A percentile compares a stretch with the other conserved stretches of the same genome.
Evolutionary conservation across 768 basidiomycete genomes (phyloP).

Genomic region (Kwoniella mangroviensis): DNA sequence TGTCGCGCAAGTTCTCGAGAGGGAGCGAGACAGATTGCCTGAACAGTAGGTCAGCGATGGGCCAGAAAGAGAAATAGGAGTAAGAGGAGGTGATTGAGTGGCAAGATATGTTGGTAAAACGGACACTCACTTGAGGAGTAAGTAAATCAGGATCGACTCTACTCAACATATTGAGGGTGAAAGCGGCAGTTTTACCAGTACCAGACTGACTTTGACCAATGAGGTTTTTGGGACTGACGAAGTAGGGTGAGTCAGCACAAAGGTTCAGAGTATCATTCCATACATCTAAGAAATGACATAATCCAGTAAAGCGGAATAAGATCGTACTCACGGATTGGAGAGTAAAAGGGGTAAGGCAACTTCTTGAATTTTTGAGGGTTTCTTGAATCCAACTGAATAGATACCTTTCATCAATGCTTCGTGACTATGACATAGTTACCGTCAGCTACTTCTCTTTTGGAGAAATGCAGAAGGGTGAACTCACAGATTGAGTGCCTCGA

Average conservation of each 20-base stretch:
- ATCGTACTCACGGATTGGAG: slow-evolving; percentile 75
- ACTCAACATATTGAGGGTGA: slow-evolving; percentile 95
- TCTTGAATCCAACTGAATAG: slow-evolving; percentile 92
- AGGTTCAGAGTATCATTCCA: too few species aligned
- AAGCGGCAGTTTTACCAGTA: slow-evolving; percentile 98
- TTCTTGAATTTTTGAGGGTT: slow-evolving; percentile 99
- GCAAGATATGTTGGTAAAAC: too few species aligned
- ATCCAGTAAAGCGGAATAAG: not conserved
- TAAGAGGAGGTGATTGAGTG: not conserved
- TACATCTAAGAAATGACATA: not conserved
- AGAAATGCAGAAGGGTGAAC: slow-evolving; percentile 44
- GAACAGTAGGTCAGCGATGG: slow-evolving; percentile 10
- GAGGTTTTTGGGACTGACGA: slow-evolving; percentile 88
- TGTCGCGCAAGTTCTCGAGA: slow-evolving; percentile 96
- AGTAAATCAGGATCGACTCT: slow-evolving; percentile 82
- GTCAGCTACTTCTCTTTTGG: slow-evolving; percentile 13
- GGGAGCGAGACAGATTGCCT: slow-evolving; percentile 97
- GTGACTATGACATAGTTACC: slow-evolving; percentile 62
- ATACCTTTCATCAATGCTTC: slow-evolving; percentile 89
- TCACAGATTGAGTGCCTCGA: slow-evolving; percentile 93
- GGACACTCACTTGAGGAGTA: slow-evolving; percentile 73
- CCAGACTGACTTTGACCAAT: slow-evolving; percentile 99
- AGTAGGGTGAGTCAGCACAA: not conserved
- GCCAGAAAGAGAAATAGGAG: not conserved
- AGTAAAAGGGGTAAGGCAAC: slow-evolving; percentile 90